Evolutionary conservation across 73 alveolate species (phyloP), one percentile per base, ranked within the genome.

Genomic region (Paraurostyla sp.): DNA sequence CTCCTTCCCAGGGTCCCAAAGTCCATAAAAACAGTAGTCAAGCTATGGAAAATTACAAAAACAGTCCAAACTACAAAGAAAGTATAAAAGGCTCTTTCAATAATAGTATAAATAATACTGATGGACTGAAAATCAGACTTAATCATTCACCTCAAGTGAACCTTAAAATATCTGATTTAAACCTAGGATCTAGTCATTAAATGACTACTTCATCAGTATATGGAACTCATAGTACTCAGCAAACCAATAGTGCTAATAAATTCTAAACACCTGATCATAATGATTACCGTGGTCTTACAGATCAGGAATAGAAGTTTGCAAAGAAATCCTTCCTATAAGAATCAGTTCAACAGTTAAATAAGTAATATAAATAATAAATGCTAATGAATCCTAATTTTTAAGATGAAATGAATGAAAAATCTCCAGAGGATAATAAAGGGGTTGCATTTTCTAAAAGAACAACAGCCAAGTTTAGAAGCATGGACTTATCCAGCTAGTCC

Each of bases 401-500:
- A 35, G 82, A 65, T 3, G 82, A 65, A 38, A 65, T 65, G 82
- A 65, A 65, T 40, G 82, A 65, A 65, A 65, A 40, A 65, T 65
- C 82, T 38, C 58, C 56, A 6, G 22, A 16, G 35, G 82, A 65
- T 36, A 59, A 59, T 3, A 7, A 65, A 65, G 42, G 58, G 7
- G 82, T 65, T 2, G 30, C 82, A 16, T 36, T 36, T 38, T 16
- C 82, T 15, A 65, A 73, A 30, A 3, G 86, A 73, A 48, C 50
- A 11, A 73, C 86, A 20, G 86, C 86, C 23, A 73, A 73, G 38
- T 73, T 73, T 30, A 73, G 86, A 73, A 48, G 71, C 27, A 73
- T 73, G 86, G 86, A 73, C 35, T 33, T 73, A 23, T 16, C 86
- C 7, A 43, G 71, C 54, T 13, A 73, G 23, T 49, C 65, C 13